A percentile compares a stretch with the other conserved stretches of the same genome.
phyloP scores from a whole-genome alignment of 805 yeast genomes.

The Monosporozyma siamensis region DNA sequence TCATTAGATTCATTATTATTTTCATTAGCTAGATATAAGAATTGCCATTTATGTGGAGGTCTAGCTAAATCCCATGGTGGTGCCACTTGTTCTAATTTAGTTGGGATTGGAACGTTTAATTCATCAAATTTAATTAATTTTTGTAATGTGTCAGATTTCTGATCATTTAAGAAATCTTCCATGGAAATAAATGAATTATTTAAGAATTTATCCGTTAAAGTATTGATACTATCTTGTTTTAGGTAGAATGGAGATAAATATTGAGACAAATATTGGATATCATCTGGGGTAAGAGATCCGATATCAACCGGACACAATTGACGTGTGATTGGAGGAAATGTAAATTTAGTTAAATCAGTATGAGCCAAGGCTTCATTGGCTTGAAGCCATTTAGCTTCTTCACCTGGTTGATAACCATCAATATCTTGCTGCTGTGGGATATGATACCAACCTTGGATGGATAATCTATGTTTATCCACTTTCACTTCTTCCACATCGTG shows the following conservation, averaged over 20 bases:
- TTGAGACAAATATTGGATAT: neutral
- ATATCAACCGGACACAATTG: too few relatives aligned
- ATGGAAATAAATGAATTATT: conserved; percentile 67
- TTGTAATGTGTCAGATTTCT: conserved; percentile 40
- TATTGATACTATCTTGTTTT: conserved; percentile 29
- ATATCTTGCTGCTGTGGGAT: conserved; percentile 88
- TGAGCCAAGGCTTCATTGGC: conserved; percentile 75
- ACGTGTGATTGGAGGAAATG: conserved; percentile 65
- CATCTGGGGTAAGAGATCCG: too few relatives aligned
- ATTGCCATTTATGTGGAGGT: conserved; percentile 91
- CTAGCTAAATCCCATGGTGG: conserved; percentile 85
- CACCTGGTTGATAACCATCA: conserved; percentile 68
- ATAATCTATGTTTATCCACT: conserved; percentile 80
- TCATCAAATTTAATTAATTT: conserved; percentile 46
- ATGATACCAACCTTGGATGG: conserved; percentile 98
- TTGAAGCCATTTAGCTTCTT: conserved; percentile 53
- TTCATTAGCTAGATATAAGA: conserved; percentile 33
- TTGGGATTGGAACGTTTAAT: conserved; percentile 53
- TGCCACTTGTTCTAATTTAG: conserved; percentile 41
- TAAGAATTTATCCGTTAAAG: conserved; percentile 44
- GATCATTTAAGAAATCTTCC: conserved; percentile 49
- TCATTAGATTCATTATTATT: conserved; percentile 11
- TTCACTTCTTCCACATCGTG: conserved; percentile 97
- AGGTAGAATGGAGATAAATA: conserved; percentile 33
- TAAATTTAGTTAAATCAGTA: conserved; percentile 50